Evolutionary conservation across 306 rosid genomes (phyloP).

Genomic region (Quercus mongolica): DNA sequence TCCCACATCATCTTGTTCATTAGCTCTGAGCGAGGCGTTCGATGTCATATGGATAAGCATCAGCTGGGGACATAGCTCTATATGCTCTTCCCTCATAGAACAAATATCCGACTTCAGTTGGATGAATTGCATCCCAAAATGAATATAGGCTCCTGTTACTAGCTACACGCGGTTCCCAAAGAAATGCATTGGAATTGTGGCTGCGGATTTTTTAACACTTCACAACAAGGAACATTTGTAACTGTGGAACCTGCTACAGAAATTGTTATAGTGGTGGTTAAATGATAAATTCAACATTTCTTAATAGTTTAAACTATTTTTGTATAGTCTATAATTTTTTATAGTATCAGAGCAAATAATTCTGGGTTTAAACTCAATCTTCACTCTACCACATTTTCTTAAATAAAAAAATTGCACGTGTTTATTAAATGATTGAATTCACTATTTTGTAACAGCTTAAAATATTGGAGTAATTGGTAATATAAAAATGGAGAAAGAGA

Average conservation of each 20-base stretch:
- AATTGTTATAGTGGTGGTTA: background rate
- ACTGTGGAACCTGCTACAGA: background rate
- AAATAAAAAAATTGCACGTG: too few species aligned
- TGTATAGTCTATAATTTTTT: background rate
- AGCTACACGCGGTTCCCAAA: background rate
- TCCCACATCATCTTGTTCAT: background rate
- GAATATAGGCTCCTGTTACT: background rate
- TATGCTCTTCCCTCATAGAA: too few species aligned
- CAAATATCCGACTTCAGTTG: too few species aligned
- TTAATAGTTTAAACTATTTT: background rate
- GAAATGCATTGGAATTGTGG: background rate
- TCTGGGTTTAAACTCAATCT: too few species aligned
- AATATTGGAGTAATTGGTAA: too few species aligned
- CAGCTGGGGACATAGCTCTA: background rate
- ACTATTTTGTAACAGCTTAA: too few species aligned
- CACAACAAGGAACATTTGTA: background rate
- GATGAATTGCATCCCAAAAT: too few species aligned
- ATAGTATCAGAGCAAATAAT: too few species aligned
- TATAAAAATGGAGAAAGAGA: too few species aligned
- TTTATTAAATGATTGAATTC: too few species aligned
- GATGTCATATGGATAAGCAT: conserved; percentile 11
- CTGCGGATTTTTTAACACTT: background rate
- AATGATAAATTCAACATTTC: background rate
- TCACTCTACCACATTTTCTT: too few species aligned
- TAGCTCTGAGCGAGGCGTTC: background rate